Percentiles rank a stretch among this genome's conserved stretches.
Conservation (phyloP, 768 basidiomycete genomes). For the Obba rivulosa region DNA sequence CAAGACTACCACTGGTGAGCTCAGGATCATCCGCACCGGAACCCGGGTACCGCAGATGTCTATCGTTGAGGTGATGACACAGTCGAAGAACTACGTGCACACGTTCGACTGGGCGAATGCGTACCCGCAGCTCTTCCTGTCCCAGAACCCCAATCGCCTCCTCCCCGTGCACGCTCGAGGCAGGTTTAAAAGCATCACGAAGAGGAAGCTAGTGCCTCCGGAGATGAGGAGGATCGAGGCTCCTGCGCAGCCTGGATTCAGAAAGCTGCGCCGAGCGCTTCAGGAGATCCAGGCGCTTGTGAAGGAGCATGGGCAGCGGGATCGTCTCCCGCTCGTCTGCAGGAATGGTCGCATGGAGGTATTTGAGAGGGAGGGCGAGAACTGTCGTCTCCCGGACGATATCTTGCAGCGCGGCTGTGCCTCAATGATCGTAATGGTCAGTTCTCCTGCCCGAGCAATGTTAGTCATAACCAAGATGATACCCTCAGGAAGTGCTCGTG, state of each 20-base stretch:
- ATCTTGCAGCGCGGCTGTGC: conserved; percentile 29
- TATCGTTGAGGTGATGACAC: conserved; percentile 26
- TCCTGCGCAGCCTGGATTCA: conserved; percentile 24
- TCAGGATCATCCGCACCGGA: conserved; percentile 22
- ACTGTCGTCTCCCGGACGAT: conserved; percentile 42
- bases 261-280: conserved; percentile 24
- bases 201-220: conserved; percentile 27
- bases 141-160: conserved; percentile 58
- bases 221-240: conserved; percentile 18
- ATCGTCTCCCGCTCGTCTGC: conserved; percentile 52
- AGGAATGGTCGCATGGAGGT: conserved; percentile 37
- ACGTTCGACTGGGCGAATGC: conserved; percentile 49
- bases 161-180: conserved; percentile 56
- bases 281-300: conserved; percentile 41
- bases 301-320: conserved; percentile 45
- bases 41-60: conserved; percentile 29
- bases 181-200: conserved; percentile 43
- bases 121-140: conserved; percentile 65
- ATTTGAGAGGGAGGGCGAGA: conserved; percentile 40
- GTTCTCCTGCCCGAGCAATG: no score
- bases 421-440: no score
- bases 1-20: not conserved
- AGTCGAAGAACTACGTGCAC: conserved; percentile 11
- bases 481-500: conserved; percentile 98
- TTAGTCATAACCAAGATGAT: no score